Conservation (phyloP, 345 rosid genomes). For the Salix exigua region DNA sequence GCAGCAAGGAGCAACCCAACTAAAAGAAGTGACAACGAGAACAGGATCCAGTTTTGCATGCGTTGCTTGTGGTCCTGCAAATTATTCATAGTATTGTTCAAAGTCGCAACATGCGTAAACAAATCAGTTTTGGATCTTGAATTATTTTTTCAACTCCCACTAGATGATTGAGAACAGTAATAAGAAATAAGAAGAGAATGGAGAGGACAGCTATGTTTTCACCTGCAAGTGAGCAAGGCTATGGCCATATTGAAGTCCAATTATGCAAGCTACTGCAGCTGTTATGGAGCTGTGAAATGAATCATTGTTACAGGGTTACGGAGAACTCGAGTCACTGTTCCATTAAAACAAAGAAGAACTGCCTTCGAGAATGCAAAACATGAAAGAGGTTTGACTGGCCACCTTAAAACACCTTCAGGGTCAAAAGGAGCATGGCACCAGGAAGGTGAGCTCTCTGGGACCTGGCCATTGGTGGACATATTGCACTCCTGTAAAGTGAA, state of each 20-base stretch:
- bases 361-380: not conserved
- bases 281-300: conserved; percentile 35
- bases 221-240: conserved; percentile 40
- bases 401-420: conserved; percentile 52
- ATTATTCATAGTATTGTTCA: not conserved
- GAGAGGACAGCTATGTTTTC: not conserved
- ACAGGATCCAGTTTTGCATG: conserved; percentile 26
- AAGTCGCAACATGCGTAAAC: not conserved
- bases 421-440: conserved; percentile 53
- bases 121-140: not conserved
- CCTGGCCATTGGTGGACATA: conserved; percentile 25
- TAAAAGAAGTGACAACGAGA: conserved; percentile 25
- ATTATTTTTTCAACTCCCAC: not conserved
- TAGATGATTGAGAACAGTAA: not conserved
- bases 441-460: conserved; percentile 35
- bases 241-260: conserved; percentile 52
- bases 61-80: conserved; percentile 43
- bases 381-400: not conserved
- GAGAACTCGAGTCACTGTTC: not conserved
- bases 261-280: conserved; percentile 38
- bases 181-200: not conserved
- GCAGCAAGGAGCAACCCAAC: conserved; percentile 31
- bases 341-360: not conserved
- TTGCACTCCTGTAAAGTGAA: conserved; percentile 36
- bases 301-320: not conserved